Evolutionary conservation across 176 grass and related monocot genomes (phyloP), one percentile per base, ranked within the genome.

Genomic region (Phoenix dactylifera): DNA sequence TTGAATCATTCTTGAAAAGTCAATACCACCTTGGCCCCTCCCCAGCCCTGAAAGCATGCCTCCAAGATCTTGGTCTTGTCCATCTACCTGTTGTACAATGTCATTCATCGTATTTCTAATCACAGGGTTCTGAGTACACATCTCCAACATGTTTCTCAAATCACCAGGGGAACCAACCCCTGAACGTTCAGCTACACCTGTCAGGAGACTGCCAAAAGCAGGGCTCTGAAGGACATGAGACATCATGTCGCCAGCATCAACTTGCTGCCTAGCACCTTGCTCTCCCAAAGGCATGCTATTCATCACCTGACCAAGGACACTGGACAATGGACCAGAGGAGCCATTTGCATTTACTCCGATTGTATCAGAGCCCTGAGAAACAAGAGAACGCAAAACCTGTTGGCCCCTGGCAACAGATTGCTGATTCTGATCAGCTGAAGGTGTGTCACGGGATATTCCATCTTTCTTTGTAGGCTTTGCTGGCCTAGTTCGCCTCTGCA

Each of bases 1-100:
- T 35, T 91, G 87, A 68, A 91, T 79, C 87, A 97, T 87, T 72
- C 87, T 82, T 57, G 93, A 88, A 63, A 97, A 72, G 68, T 80
- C 84, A 30, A 97, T 60, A 22, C 87, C 81, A 82, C 81, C 73
- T 75, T 77, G 76, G 9, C 79, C 74, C 39, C 60, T 57, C 24
- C 56, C 83, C 62, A 70, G 73, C 72, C 75, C 75, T 4, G 9
- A 16, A 63, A 80, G 22, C 67, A 80, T 80, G 26, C 56, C 39
- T 50, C 77, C 74, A 65, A 74, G 51, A 54, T 66, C 70, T 62
- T 73, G 59, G 19, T 5, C 56, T 78, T 88, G 73, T 51, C 57
- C 74, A 64, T 97, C 84, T 60, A 88, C 73, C 76, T 88, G 75
- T 58, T 88, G 84, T 51, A 85, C 81, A 4, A 97, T 81, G 44